Evolutionary conservation across 768 basidiomycete genomes (phyloP).

Genomic region (Ephemerocybe angulata): DNA sequence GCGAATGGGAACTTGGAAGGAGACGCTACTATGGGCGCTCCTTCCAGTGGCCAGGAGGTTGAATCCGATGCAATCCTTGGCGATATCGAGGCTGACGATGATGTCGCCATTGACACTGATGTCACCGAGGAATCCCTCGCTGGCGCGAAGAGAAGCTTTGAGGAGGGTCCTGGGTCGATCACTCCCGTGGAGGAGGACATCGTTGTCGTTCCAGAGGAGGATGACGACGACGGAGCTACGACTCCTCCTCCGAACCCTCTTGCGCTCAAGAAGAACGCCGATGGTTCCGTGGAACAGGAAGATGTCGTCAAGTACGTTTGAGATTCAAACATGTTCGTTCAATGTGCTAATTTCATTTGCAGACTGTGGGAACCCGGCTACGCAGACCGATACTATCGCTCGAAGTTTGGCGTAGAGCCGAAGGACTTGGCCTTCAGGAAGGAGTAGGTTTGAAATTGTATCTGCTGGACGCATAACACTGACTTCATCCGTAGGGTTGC

Average conservation of each 20-base stretch:
- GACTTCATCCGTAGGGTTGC: conserved; percentile 54
- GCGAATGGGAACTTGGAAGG: no score
- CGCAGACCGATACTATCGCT: conserved; percentile 88
- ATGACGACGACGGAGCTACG: conserved; percentile 43
- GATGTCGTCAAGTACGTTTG: conserved; percentile 83
- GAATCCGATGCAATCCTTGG: conserved; percentile 16
- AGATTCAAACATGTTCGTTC: background rate
- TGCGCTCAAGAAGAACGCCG: conserved; percentile 81
- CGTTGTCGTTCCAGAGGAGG: conserved; percentile 47
- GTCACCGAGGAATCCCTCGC: conserved; percentile 8
- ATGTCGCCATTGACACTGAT: background rate
- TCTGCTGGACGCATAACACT: background rate
- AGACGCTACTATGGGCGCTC: no score
- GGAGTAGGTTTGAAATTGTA: conserved; percentile 45
- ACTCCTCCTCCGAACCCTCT: conserved; percentile 39
- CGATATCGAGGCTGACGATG: conserved; percentile 6
- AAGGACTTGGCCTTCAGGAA: conserved; percentile 71
- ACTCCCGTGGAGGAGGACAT: conserved; percentile 44
- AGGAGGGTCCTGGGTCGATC: conserved; percentile 40
- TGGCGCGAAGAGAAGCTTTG: conserved; percentile 44
- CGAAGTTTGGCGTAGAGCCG: conserved; percentile 81
- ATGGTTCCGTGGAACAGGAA: conserved; percentile 92
- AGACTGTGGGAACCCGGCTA: conserved; percentile 98
- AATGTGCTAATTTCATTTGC: conserved; percentile 10
- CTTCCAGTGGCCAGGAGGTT: no score